These are phyloP conservation scores for Rhizophora mangle DNA, from an alignment of 345 rosid species.

Conservation along the genomic window DNA sequence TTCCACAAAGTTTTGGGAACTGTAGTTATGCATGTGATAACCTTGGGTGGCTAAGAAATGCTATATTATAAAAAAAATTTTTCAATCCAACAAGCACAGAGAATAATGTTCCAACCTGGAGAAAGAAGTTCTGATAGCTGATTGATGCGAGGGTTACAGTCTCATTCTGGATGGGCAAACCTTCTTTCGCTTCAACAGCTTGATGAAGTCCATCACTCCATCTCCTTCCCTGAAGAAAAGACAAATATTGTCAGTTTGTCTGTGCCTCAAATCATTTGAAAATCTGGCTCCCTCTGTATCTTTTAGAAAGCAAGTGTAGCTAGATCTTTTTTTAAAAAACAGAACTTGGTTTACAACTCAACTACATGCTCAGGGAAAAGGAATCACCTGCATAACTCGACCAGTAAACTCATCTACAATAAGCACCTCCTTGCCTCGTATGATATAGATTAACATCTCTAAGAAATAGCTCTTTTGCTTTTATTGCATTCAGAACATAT, in stretches of 20 bases:
- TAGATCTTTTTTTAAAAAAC: too few species aligned
- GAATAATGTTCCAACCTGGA: constrained; percentile 59
- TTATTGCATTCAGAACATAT: constrained; percentile 83
- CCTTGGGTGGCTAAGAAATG: constrained; percentile 13
- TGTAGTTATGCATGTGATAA: constrained; percentile 24
- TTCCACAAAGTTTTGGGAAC: constrained; percentile 98
- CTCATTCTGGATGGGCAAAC: constrained; percentile 94
- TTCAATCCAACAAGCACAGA: constrained; percentile 12
- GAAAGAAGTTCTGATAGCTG: constrained; percentile 97
- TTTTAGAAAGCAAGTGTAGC: too few species aligned
- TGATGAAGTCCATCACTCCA: constrained; percentile 99
- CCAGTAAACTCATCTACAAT: constrained; percentile 98
- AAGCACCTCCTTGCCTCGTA: constrained; percentile 91
- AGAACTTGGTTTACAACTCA: not conserved
- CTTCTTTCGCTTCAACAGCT: constrained; percentile 99
- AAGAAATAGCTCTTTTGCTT: constrained; percentile 91
- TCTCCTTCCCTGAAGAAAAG: constrained; percentile 68
- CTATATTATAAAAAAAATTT: constrained; percentile 9
- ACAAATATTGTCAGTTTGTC: too few species aligned
- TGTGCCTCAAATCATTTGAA: not conserved
- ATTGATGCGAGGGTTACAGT: constrained; percentile 93
- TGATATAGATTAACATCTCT: constrained; percentile 92
- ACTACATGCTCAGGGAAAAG: constrained; percentile 4
- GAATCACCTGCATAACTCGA: constrained; percentile 92
- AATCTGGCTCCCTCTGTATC: not conserved